Conservation (phyloP, 1,284 basidiomycete species). For the Leccinum colubrinum region DNA sequence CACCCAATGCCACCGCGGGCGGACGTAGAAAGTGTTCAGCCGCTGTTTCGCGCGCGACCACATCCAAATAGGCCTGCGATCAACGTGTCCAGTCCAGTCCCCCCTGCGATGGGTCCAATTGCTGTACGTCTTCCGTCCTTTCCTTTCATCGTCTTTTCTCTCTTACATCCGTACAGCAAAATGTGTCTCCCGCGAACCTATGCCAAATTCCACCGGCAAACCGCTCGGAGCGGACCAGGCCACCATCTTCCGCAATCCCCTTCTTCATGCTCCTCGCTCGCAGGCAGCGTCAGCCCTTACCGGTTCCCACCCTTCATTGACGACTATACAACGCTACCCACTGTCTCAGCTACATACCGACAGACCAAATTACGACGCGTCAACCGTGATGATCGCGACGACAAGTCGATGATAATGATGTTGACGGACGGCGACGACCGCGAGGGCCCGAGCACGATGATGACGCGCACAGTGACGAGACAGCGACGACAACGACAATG, state of each 20-base stretch:
- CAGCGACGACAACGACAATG: too few species aligned
- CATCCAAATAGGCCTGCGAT: constrained; percentile 80
- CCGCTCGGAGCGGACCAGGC: constrained; percentile 70
- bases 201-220: constrained; percentile 82
- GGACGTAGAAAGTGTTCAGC: constrained; percentile 55
- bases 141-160: constrained; percentile 2
- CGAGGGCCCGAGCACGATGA: too few species aligned
- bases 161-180: constrained; percentile 49
- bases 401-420: too few species aligned
- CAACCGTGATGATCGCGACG: too few species aligned
- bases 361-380: constrained; percentile 21
- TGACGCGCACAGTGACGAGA: too few species aligned
- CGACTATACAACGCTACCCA: constrained; percentile 34
- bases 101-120: constrained; percentile 75
- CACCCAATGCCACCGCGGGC: constrained; percentile 35
- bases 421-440: too few species aligned
- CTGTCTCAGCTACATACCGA: constrained; percentile 12
- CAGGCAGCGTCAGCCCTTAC: not conserved
- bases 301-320: constrained; percentile 28
- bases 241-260: constrained; percentile 42
- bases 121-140: constrained; percentile 42
- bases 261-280: constrained; percentile 20
- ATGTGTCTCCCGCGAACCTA: constrained; percentile 79
- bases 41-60: constrained; percentile 65
- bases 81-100: constrained; percentile 81